phyloP scores from a whole-genome alignment of 345 rosid genomes.

The Brassica incana region DNA sequence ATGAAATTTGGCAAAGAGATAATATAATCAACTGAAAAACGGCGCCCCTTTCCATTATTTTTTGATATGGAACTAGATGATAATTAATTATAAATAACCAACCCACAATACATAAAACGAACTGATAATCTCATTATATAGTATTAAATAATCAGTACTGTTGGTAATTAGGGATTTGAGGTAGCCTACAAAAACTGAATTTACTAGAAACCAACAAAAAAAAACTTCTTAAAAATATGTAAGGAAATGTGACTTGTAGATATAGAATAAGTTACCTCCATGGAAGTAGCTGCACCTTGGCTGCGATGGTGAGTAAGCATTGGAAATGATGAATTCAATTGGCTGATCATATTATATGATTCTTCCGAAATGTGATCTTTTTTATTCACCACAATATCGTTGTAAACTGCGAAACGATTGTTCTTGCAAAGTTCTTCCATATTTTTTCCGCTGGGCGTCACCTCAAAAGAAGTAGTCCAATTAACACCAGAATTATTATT shows the following conservation, averaged over 20 bases:
- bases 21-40: not conserved
- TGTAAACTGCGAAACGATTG: conserved; percentile 6
- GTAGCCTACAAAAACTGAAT: not conserved
- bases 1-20: conserved; percentile 14
- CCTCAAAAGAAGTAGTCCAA: conserved; percentile 22
- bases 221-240: not conserved
- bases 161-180: not conserved
- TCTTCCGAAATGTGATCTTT: conserved; percentile 16
- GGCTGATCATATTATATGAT: conserved; percentile 26
- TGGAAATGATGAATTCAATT: conserved; percentile 23
- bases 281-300: conserved; percentile 25
- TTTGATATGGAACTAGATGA: conserved; percentile 7
- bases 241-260: not conserved
- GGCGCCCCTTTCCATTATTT: conserved; percentile 6
- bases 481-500: not conserved
- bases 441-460: not conserved
- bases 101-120: conserved; percentile 9
- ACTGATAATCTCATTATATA: not conserved
- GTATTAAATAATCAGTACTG: not conserved
- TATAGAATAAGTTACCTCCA: conserved; percentile 33
- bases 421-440: conserved; percentile 25
- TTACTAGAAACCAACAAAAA: not conserved
- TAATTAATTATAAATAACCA: not conserved
- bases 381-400: conserved; percentile 7
- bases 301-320: conserved; percentile 24